These are phyloP conservation scores for Alternaria sp. DNA, from an alignment of 2,329 filamentous ascomycete genomes.

Conservation along the genomic window DNA sequence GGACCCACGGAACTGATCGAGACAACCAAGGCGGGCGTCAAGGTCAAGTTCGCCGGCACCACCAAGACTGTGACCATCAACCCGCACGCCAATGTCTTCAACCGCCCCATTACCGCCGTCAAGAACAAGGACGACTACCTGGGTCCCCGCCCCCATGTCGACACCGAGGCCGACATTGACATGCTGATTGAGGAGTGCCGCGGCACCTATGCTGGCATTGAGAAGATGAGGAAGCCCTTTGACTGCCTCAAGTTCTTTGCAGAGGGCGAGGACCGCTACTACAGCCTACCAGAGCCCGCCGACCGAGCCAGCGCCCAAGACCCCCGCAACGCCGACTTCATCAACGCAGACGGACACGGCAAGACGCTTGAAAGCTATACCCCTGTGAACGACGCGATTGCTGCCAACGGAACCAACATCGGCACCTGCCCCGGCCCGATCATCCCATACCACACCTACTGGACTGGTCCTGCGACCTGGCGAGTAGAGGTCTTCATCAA, in stretches of 20 bases:
- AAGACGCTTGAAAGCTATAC: slow-evolving; percentile 49
- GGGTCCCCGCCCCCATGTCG: slow-evolving; percentile 58
- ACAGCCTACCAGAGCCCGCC: slow-evolving; percentile 52
- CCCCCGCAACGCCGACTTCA: slow-evolving; percentile 52
- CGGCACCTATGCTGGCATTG: slow-evolving; percentile 59
- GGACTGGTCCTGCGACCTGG: slow-evolving; percentile 64
- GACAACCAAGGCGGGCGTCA: slow-evolving; percentile 49
- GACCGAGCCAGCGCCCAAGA: slow-evolving; percentile 52
- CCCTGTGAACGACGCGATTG: slow-evolving; percentile 43
- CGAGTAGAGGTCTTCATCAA: slow-evolving; percentile 64
- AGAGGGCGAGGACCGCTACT: slow-evolving; percentile 58
- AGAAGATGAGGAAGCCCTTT: slow-evolving; percentile 62
- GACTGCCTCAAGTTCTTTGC: slow-evolving; percentile 61
- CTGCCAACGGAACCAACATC: slow-evolving; percentile 49
- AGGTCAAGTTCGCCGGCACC: slow-evolving; percentile 52
- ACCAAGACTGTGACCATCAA: slow-evolving; percentile 56
- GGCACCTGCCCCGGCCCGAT: slow-evolving; percentile 63
- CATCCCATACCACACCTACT: slow-evolving; percentile 63
- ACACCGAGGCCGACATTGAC: slow-evolving; percentile 61
- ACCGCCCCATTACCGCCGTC: slow-evolving; percentile 59
- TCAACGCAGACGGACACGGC: slow-evolving; percentile 50
- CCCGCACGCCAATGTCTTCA: slow-evolving; percentile 61
- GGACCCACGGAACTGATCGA: slow-evolving; percentile 51
- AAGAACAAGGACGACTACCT: slow-evolving; percentile 59
- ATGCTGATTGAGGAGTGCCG: slow-evolving; percentile 60